phyloP scores from a whole-genome alignment of 2,329 filamentous ascomycete species.

The Diaporthe sp. region DNA sequence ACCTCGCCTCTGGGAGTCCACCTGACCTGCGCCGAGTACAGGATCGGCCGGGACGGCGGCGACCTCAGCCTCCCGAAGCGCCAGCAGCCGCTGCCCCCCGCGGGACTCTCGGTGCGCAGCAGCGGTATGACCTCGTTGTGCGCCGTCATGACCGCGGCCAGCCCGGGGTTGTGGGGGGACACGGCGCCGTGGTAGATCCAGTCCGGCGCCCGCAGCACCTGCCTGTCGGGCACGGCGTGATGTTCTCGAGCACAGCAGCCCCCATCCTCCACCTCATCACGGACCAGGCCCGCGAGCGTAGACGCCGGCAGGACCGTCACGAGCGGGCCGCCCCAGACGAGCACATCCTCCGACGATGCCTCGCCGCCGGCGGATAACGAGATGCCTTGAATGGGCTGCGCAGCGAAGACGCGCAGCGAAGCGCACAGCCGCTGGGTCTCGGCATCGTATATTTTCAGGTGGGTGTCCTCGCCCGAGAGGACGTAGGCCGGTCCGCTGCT shows the following conservation, averaged over 20 bases:
- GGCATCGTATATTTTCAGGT: constrained; percentile 67
- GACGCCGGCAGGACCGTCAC: constrained; percentile 60
- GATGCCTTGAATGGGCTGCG: constrained; percentile 83
- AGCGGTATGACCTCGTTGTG: constrained; percentile 84
- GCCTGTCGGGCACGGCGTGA: constrained; percentile 48
- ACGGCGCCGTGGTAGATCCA: constrained; percentile 82
- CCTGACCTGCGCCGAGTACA: constrained; percentile 85
- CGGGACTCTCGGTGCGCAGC: constrained; percentile 52
- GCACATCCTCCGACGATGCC: constrained; percentile 50
- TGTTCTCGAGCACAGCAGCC: neutral
- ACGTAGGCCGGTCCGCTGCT: constrained; percentile 56
- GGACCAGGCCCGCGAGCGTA: constrained; percentile 52
- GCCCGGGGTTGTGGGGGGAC: constrained; percentile 57
- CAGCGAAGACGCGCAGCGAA: constrained; percentile 69
- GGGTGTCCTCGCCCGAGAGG: constrained; percentile 72
- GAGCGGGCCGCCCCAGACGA: constrained; percentile 80
- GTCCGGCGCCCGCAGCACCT: constrained; percentile 69
- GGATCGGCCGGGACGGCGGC: constrained; percentile 80
- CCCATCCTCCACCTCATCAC: constrained; percentile 38
- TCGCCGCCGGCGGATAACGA: constrained; percentile 51
- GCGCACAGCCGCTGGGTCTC: constrained; percentile 54
- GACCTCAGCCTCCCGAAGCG: constrained; percentile 67
- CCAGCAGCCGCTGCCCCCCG: constrained; percentile 48
- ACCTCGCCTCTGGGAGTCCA: constrained; percentile 72
- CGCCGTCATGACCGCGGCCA: constrained; percentile 80